Evolutionary conservation across 352 stramenopile species (phyloP), one percentile per base, ranked within the genome.

Genomic region (Aphanomyces invadans): DNA sequence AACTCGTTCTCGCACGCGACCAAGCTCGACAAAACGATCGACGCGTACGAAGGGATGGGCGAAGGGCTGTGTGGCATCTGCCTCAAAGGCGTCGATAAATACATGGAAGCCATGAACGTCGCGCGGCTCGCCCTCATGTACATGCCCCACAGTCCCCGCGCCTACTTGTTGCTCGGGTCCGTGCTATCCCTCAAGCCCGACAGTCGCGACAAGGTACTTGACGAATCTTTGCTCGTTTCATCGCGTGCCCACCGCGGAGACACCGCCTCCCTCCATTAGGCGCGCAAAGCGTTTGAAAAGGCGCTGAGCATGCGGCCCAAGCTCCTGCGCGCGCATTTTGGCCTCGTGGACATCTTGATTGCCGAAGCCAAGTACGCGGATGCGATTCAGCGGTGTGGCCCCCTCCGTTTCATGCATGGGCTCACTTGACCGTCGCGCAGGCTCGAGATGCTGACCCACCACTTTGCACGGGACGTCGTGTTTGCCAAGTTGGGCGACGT

Each of bases 401-500:
- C 25, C 9, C 49, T 56, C 49, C 49, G 9, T 19, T 17, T 19
- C 19, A 60, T 32, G 9, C n/a, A 28, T 51, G n/a, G 2, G 1
- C n/a, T 62, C 2, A 29, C n/a, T n/a, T 45, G 31, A 57, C 62
- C 21, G 46, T 61, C 7, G 11, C 25, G 32, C 28, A 79, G 73
- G 65, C 64, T 94, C n/a, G 57, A 72, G 31, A 36, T 39, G 55
- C 62, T 92, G 7, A 70, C 76, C 5, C 76, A 89, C 44, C 78
- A 83, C 32, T 68, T 66, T 21, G 74, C 76, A 17, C 74, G 77
- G 0, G 83, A 90, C 69, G 74, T 89, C 51, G 74, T 94, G 23
- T 87, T 88, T 32, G 83, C 76, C 19, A 92, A 94, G 62, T 74
- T 94, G 28, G 85, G 77, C 12, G 76, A 87, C 49, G 74, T 89